These are phyloP conservation scores for Penicillium ucsense DNA, from an alignment of 495 filamentous ascomycete species.

Conservation along the genomic window DNA sequence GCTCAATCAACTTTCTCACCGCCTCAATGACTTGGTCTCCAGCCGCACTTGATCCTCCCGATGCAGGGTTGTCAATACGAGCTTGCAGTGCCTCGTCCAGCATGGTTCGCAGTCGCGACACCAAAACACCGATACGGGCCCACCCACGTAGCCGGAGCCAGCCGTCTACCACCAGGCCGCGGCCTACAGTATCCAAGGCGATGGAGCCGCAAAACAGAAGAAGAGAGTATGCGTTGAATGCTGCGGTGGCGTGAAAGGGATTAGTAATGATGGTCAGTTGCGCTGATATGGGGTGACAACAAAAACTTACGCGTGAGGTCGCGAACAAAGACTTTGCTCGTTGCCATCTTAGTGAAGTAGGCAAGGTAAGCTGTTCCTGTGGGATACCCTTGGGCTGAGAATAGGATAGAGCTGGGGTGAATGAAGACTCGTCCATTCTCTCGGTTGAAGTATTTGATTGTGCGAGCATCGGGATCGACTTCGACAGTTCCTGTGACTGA, in stretches of 20 bases:
- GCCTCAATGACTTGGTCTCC: constrained; percentile 62
- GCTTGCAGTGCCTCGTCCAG: constrained; percentile 70
- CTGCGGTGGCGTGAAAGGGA: constrained; percentile 27
- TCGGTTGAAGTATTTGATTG: constrained; percentile 84
- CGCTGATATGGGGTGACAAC: neutral
- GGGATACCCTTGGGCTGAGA: constrained; percentile 66
- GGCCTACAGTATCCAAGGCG: constrained; percentile 73
- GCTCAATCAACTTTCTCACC: constrained; percentile 70
- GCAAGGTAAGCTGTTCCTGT: constrained; percentile 60
- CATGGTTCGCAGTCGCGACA: constrained; percentile 73
- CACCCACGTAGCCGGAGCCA: constrained; percentile 87
- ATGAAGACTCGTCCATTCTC: constrained; percentile 85
- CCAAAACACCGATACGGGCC: constrained; percentile 88
- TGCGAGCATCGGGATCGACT: constrained; percentile 82
- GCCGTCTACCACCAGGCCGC: constrained; percentile 84
- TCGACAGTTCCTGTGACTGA: constrained; percentile 80
- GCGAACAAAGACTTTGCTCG: constrained; percentile 77
- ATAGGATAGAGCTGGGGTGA: constrained; percentile 78
- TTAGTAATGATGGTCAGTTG: neutral
- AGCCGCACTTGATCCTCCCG: constrained; percentile 19
- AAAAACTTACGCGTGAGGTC: constrained; percentile 71
- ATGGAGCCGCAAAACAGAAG: constrained; percentile 86
- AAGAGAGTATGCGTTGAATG: constrained; percentile 83
- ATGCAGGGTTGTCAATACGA: constrained; percentile 66
- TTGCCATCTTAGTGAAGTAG: constrained; percentile 86